These are phyloP conservation scores for Artomyces pyxidatus DNA, from an alignment of 768 basidiomycete species.

Conservation along the genomic window DNA sequence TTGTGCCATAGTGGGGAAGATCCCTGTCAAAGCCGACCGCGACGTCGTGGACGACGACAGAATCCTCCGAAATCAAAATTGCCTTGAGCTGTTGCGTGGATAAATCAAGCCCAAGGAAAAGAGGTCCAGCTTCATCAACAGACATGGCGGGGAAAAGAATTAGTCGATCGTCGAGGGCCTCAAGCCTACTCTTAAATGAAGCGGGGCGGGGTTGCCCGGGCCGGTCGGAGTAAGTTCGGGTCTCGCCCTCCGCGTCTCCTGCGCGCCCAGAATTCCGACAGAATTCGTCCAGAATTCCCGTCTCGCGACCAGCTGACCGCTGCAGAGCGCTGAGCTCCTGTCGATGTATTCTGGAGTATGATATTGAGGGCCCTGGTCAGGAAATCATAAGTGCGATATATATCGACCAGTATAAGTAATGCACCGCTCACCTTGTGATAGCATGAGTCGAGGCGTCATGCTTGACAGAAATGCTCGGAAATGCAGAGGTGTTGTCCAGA, in stretches of 20 bases:
- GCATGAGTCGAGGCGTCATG: not conserved
- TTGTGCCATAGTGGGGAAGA: slow-evolving; percentile 58
- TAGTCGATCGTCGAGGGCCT: not conserved
- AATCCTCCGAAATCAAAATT: slow-evolving; percentile 51
- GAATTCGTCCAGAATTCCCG: no score
- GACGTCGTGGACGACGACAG: slow-evolving; percentile 54
- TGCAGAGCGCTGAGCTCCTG: no score
- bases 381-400: not conserved
- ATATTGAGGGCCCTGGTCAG: no score
- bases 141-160: slow-evolving; percentile 4
- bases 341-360: no score
- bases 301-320: no score
- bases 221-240: not conserved
- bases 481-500: no score
- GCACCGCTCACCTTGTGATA: not conserved
- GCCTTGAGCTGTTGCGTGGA: slow-evolving; percentile 85
- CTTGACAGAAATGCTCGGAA: no score
- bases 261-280: not conserved
- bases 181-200: not conserved
- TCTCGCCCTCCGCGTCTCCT: not conserved
- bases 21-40: slow-evolving; percentile 78
- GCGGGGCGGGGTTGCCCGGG: not conserved
- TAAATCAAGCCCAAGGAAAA: slow-evolving; percentile 78
- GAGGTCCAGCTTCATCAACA: slow-evolving; percentile 15
- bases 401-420: not conserved